A percentile compares a stretch with the other conserved stretches of the same genome.
Evolutionary conservation across 2,329 filamentous ascomycete genomes (phyloP).

Genomic region (Hymenoscyphus infarciens): DNA sequence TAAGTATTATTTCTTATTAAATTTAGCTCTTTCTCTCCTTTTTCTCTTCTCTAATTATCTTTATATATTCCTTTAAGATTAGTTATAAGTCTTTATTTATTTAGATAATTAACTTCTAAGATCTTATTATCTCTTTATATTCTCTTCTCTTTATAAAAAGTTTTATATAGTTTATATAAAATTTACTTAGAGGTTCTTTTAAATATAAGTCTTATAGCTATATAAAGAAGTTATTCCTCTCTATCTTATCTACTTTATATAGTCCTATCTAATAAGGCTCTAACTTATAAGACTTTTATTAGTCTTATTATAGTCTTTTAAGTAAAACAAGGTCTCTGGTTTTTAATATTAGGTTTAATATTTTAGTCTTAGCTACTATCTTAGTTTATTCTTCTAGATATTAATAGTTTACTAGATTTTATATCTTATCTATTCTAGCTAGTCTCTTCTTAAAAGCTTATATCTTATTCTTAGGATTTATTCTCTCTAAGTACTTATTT

Average conservation of each 20-base stretch:
- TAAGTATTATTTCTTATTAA: too few relatives aligned
- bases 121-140: too few relatives aligned
- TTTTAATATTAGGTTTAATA: too few relatives aligned
- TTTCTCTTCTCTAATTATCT: too few relatives aligned
- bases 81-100: too few relatives aligned
- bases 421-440: not conserved
- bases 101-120: too few relatives aligned
- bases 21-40: too few relatives aligned
- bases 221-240: not conserved
- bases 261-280: not conserved
- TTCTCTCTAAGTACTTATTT: not conserved
- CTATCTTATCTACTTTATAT: not conserved
- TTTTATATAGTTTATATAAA: not conserved
- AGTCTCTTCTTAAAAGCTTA: not conserved
- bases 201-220: not conserved
- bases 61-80: too few relatives aligned
- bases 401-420: not conserved
- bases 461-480: not conserved
- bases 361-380: too few relatives aligned
- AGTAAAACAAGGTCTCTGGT: not conserved
- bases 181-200: not conserved
- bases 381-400: too few relatives aligned
- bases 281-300: not conserved
- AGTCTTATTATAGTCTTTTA: not conserved
- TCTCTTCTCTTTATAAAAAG: too few relatives aligned